Evolutionary conservation across 495 filamentous ascomycete species (phyloP), one percentile per base, ranked within the genome.

Genomic region (Podospora pseudopauciseta): DNA sequence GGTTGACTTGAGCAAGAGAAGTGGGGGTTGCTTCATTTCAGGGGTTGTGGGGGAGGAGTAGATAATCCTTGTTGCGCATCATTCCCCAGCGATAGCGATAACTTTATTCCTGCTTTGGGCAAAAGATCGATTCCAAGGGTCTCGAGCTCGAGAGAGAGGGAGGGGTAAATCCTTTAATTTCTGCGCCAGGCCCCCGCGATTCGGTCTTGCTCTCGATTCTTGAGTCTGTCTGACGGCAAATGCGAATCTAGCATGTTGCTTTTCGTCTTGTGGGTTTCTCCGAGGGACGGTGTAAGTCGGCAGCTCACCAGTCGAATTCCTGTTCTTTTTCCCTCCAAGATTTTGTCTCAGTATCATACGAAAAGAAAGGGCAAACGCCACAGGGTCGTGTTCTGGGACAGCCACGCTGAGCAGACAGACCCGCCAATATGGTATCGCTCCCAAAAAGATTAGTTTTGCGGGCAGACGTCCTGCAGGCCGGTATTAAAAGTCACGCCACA

Each of bases 301-400:
- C 2, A 11, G 39, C 13, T 11, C 15, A 18, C 7, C 15, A 49
- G 7, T 49, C 39, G 15, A 13, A 49, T 13, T 9, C 39, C 18
- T 11, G 13, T 49, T 16, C 15, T 49, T 16, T 49, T 18, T 49
- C 39, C 13, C 39, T 49, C 39, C 13, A 6, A 49, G 7, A 49
- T 3, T 16, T 11, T 49, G 39, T 6, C 39, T 49, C 15, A 49
- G 39, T 49, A 16, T 11, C 2, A 49, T 11, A 11, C 18, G 39
- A 49, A 49, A 49, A 49, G 39, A 49, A 49, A 49, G 15, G 39
- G 13, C 39, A 11, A 58, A 26, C 55, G 55, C 55, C 55, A 58
- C 55, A 58, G 55, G 55, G 55, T 20, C 55, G 55, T 58, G 9
- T 58, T 58, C 55, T 58, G n/a, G 55, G n/a, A 26, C 20, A 58